Evolutionary conservation across 495 filamentous ascomycete species (phyloP).

Genomic region (Aspergillus sparsus): DNA sequence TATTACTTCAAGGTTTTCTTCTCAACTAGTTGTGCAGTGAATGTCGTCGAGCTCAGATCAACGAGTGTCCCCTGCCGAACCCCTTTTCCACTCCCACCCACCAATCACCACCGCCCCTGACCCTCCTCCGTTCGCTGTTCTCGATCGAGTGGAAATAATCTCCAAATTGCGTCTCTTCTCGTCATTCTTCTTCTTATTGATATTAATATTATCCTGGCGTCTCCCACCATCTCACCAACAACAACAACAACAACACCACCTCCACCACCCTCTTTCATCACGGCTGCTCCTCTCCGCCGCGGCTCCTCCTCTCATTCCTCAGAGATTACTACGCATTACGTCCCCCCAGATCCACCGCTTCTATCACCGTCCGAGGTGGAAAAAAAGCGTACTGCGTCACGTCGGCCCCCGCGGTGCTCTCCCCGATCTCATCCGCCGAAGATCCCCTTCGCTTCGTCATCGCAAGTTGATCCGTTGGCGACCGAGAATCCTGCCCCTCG

Average conservation of each 20-base stretch:
- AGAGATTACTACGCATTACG: conserved; percentile 41
- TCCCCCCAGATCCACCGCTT: conserved; percentile 23
- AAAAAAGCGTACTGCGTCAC: conserved; percentile 28
- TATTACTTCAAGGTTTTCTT: too few relatives aligned
- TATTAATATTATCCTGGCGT: not conserved
- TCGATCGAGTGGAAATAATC: not conserved
- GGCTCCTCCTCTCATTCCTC: conserved; percentile 14
- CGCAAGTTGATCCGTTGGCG: conserved; percentile 17
- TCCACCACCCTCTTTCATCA: conserved; percentile 16
- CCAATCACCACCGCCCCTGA: conserved; percentile 27
- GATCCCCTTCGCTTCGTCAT: conserved; percentile 2
- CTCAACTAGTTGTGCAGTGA: conserved; percentile 1
- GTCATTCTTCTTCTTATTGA: not conserved
- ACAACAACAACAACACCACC: conserved; percentile 1
- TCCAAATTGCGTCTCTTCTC: not conserved
- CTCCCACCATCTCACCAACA: not conserved
- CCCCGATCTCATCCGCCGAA: conserved; percentile 26
- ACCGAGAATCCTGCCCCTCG: conserved; percentile 17
- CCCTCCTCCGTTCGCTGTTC: conserved; percentile 4
- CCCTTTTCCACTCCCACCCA: conserved; percentile 27
- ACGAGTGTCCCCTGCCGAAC: conserved; percentile 26
- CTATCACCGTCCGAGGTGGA: conserved; percentile 39
- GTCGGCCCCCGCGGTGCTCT: conserved; percentile 27
- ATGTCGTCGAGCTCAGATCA: conserved; percentile 31
- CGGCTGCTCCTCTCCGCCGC: conserved; percentile 18